A percentile compares a stretch with the other conserved stretches of the same genome.
Evolutionary conservation across 2,329 filamentous ascomycete species (phyloP).

Genomic region (Ophiocordyceps camponoti-floridani): DNA sequence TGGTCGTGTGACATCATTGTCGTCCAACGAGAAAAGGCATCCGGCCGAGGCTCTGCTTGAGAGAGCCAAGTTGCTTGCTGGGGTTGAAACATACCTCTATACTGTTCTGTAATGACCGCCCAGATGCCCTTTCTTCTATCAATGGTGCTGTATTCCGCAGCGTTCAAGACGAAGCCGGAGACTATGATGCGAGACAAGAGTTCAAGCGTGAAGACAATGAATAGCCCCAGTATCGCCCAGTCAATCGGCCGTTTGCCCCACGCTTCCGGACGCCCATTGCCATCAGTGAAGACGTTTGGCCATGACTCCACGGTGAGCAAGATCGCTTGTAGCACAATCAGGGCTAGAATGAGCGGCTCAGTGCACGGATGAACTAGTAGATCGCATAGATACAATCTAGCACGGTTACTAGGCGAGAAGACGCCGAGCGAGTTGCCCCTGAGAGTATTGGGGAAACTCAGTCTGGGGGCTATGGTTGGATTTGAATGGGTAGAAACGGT

Average conservation of each 20-base stretch:
- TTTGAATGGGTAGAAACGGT: constrained; percentile 5
- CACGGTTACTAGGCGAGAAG: constrained; percentile 58
- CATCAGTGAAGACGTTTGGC: constrained; percentile 46
- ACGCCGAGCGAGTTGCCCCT: constrained; percentile 74
- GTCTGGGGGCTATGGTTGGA: constrained; percentile 4
- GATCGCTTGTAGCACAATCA: constrained; percentile 79
- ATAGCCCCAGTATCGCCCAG: constrained; percentile 66
- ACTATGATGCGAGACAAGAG: constrained; percentile 71
- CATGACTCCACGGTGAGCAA: constrained; percentile 75
- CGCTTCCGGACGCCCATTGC: constrained; percentile 36
- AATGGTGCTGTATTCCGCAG: constrained; percentile 79
- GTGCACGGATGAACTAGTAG: constrained; percentile 71
- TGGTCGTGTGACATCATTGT: constrained; percentile 59
- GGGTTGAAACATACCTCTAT: constrained; percentile 63
- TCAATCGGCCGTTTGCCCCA: constrained; percentile 60
- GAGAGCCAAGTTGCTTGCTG: constrained; percentile 51
- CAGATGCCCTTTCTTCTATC: constrained; percentile 60
- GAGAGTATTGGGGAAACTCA: constrained; percentile 46
- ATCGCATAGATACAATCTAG: constrained; percentile 63
- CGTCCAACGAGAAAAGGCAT: constrained; percentile 58
- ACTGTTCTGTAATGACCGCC: constrained; percentile 58
- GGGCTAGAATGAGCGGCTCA: constrained; percentile 68
- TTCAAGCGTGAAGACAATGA: constrained; percentile 80
- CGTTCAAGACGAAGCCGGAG: constrained; percentile 83
- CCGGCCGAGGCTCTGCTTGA: constrained; percentile 29